These are phyloP conservation scores for Marasmius fiardii DNA, from an alignment of 1,284 basidiomycete genomes.

Conservation along the genomic window DNA sequence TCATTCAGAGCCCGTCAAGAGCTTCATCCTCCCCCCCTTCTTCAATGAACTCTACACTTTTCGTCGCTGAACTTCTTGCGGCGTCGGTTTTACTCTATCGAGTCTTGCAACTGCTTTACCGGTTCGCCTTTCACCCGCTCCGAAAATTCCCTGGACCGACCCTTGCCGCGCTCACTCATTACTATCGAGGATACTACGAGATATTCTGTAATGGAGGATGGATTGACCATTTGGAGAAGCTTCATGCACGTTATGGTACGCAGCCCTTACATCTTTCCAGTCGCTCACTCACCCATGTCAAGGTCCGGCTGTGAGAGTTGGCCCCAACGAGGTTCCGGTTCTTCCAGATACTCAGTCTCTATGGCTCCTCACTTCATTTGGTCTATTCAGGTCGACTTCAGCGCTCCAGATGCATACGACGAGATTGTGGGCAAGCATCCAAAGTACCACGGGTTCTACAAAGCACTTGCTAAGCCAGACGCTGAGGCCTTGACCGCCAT, in stretches of 20 bases:
- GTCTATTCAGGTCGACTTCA: neutral
- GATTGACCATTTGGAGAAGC: slow-evolving; percentile 16
- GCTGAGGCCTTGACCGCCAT: neutral
- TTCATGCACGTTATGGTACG: slow-evolving; percentile 22
- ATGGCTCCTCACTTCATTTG: too few species aligned
- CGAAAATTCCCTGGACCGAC: slow-evolving; percentile 20
- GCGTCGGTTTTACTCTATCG: neutral
- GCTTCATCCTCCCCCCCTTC: too few species aligned
- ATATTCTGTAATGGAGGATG: slow-evolving; percentile 19
- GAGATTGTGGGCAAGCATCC: neutral
- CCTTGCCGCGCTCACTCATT: slow-evolving; percentile 19
- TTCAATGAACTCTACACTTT: too few species aligned
- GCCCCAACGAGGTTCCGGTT: slow-evolving; percentile 14
- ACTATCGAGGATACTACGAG: slow-evolving; percentile 22
- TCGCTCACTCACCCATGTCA: too few species aligned
- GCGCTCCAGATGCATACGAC: neutral
- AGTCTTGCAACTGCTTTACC: slow-evolving; percentile 6
- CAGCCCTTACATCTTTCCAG: neutral
- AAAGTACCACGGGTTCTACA: neutral
- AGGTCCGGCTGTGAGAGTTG: neutral
- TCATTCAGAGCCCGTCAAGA: too few species aligned
- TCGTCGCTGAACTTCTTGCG: too few species aligned
- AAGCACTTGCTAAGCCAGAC: neutral
- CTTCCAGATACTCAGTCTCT: too few species aligned
- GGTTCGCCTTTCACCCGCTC: slow-evolving; percentile 22